These are phyloP conservation scores for Rhodotorula kratochvilovae DNA, from an alignment of 768 basidiomycete genomes.

Conservation along the genomic window DNA sequence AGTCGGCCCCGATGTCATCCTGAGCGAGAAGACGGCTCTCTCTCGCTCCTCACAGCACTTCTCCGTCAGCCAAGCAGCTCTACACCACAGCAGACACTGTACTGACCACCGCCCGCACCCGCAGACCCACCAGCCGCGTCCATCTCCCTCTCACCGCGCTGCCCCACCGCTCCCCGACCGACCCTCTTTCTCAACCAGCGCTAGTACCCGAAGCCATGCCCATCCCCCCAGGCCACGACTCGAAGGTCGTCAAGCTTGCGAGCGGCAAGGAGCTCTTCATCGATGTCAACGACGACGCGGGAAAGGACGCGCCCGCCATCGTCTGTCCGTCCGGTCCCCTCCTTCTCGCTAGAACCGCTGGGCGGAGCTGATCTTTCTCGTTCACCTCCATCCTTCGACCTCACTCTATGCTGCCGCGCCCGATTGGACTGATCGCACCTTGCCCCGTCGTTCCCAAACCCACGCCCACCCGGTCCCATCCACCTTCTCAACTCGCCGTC, in stretches of 20 bases:
- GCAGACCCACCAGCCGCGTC: too few relatives aligned
- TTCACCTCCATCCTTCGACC: neutral
- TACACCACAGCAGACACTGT: too few relatives aligned
- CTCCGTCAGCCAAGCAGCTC: too few relatives aligned
- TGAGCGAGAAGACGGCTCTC: too few relatives aligned
- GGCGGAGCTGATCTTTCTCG: neutral
- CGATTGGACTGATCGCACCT: too few relatives aligned
- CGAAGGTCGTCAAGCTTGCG: neutral
- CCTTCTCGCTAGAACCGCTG: neutral
- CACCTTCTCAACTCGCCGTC: neutral
- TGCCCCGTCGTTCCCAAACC: too few relatives aligned
- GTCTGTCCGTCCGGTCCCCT: conserved; percentile 3
- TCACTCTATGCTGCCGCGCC: too few relatives aligned
- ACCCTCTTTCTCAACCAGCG: neutral
- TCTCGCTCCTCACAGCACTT: too few relatives aligned
- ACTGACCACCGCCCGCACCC: too few relatives aligned
- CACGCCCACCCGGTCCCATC: too few relatives aligned
- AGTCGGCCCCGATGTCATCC: too few relatives aligned
- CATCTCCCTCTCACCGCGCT: neutral
- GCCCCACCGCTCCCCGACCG: neutral
- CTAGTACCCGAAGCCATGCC: neutral
- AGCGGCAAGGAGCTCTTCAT: conserved; percentile 27
- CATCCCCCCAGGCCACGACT: neutral
- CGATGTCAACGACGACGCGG: neutral
- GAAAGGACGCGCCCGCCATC: conserved; percentile 9